phyloP scores from a whole-genome alignment of 1,284 basidiomycete species.

The Ceratobasidium sp. region DNA sequence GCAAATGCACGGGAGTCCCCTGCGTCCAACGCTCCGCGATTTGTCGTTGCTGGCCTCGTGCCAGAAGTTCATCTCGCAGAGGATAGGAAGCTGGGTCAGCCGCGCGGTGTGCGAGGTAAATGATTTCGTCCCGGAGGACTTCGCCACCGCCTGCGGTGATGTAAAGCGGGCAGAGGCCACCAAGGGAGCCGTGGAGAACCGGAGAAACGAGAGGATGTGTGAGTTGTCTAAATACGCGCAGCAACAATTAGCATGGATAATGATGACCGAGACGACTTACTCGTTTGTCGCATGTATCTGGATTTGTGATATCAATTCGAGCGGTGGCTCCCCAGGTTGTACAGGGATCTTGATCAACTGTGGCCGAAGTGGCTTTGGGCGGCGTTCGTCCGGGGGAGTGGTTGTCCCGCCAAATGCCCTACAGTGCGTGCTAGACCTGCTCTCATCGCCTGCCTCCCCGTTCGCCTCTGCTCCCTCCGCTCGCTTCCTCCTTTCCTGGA shows the following conservation, averaged over 20 bases:
- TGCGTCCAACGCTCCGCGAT: constrained; percentile 67
- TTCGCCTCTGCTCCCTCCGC: not conserved
- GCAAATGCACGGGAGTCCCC: constrained; percentile 91
- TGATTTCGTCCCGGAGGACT: constrained; percentile 91
- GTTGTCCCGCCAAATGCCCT: constrained; percentile 16
- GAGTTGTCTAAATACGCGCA: constrained; percentile 60
- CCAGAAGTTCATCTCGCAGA: constrained; percentile 67
- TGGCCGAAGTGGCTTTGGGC: constrained; percentile 6
- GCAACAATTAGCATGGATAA: not conserved
- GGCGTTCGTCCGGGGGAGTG: constrained; percentile 36
- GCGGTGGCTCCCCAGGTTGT: constrained; percentile 34
- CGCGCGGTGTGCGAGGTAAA: constrained; percentile 92
- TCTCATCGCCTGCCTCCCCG: not conserved
- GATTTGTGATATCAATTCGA: constrained; percentile 41
- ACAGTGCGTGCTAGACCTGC: not conserved
- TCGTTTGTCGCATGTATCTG: constrained; percentile 44
- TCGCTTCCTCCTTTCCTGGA: constrained; percentile 16
- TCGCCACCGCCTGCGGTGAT: constrained; percentile 91
- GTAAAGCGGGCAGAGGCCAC: constrained; percentile 88
- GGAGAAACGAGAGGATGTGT: constrained; percentile 90
- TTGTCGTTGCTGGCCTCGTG: constrained; percentile 73
- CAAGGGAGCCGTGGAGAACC: constrained; percentile 78
- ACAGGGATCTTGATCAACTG: constrained; percentile 36
- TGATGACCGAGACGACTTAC: not conserved
- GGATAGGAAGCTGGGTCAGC: constrained; percentile 83